phyloP scores from a whole-genome alignment of 2,329 filamentous ascomycete species.

The Sphaceloma murrayae region DNA sequence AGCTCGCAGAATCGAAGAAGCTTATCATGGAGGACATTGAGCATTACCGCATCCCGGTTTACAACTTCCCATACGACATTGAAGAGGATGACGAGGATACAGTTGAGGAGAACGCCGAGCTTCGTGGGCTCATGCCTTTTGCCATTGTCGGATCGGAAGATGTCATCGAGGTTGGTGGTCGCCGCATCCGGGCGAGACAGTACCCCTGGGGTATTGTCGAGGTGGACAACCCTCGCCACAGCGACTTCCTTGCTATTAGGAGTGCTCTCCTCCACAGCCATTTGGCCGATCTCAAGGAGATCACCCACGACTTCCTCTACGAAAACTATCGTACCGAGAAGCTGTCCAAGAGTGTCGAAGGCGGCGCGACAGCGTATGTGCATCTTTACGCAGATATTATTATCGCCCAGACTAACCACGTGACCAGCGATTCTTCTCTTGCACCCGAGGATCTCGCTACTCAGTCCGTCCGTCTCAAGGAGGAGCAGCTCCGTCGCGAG shows the following conservation, averaged over 20 bases:
- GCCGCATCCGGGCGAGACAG: slow-evolving; percentile 85
- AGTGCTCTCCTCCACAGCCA: slow-evolving; percentile 96
- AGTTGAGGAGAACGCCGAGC: slow-evolving; percentile 96
- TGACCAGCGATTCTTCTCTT: slow-evolving; percentile 67
- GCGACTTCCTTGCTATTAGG: slow-evolving; percentile 94
- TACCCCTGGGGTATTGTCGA: slow-evolving; percentile 99
- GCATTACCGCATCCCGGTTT: slow-evolving; percentile 98
- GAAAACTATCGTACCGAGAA: slow-evolving; percentile 99
- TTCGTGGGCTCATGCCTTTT: slow-evolving; percentile 95
- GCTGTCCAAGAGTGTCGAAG: slow-evolving; percentile 97
- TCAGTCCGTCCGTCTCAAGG: slow-evolving; percentile 97
- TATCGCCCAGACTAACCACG: slow-evolving; percentile 22
- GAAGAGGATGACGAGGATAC: slow-evolving; percentile 99
- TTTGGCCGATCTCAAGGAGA: slow-evolving; percentile 96
- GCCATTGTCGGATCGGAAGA: slow-evolving; percentile 98
- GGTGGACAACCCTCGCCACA: slow-evolving; percentile 98
- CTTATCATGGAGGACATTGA: slow-evolving; percentile 99
- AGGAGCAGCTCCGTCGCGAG: slow-evolving; percentile 96
- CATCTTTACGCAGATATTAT: slow-evolving; percentile 15
- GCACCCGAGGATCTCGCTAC: slow-evolving; percentile 95
- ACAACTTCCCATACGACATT: slow-evolving; percentile 99
- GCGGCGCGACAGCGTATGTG: slow-evolving; percentile 76
- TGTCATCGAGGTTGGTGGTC: slow-evolving; percentile 83
- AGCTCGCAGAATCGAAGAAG: slow-evolving; percentile 98
- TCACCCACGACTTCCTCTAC: slow-evolving; percentile 99